phyloP scores from a whole-genome alignment of 2,329 filamentous ascomycete species.

The Colletotrichum gigasporum region DNA sequence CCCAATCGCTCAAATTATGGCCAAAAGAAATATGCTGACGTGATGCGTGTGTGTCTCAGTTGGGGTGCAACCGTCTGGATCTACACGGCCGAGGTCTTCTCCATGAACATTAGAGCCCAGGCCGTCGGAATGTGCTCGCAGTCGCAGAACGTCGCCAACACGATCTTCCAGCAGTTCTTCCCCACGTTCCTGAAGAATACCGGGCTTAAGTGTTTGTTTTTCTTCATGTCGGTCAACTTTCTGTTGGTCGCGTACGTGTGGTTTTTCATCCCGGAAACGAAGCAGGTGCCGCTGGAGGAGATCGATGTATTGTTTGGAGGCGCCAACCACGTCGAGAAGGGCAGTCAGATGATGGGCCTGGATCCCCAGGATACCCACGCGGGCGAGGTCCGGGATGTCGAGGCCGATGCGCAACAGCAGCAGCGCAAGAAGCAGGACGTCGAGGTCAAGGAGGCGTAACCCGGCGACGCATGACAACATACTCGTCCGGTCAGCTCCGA shows the following conservation, averaged over 20 bases:
- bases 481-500: no score
- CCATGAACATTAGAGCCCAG: conserved; percentile 75
- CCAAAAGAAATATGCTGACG: not conserved
- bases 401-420: not conserved
- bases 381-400: not conserved
- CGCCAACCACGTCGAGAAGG: conserved; percentile 62
- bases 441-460: conserved; percentile 21
- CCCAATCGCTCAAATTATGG: not conserved
- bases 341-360: conserved; percentile 52
- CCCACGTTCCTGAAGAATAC: conserved; percentile 69
- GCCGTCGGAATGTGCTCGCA: conserved; percentile 73
- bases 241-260: conserved; percentile 57
- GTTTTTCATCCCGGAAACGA: conserved; percentile 62
- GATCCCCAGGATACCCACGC: not conserved
- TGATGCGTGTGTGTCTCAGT: not conserved
- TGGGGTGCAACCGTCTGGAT: conserved; percentile 71
- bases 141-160: conserved; percentile 71
- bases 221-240: conserved; percentile 52
- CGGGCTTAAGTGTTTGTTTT: conserved; percentile 52
- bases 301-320: conserved; percentile 65
- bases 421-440: not conserved
- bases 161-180: conserved; percentile 76
- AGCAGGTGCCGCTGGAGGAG: conserved; percentile 59
- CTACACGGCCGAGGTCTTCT: conserved; percentile 75
- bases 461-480: no score